Evolutionary conservation across 140 eudicot genomes (phyloP).

Genomic region (Erigeron philadelphicus): DNA sequence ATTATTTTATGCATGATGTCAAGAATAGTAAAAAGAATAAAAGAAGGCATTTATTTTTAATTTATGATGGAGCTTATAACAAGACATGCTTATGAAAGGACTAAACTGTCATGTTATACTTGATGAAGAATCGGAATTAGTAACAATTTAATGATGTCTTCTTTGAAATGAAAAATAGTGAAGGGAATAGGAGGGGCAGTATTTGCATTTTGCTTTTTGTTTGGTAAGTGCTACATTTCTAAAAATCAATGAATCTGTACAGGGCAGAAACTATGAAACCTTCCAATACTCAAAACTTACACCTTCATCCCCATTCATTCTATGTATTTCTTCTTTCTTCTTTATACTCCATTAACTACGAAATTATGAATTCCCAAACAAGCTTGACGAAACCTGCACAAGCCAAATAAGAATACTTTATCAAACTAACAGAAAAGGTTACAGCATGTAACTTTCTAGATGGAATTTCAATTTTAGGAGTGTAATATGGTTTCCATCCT

Average conservation of each 20-base stretch:
- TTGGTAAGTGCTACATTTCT: conserved; percentile 18
- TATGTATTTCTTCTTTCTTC: background rate
- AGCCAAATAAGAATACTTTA: conserved; percentile 4
- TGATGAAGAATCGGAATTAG: conserved; percentile 14
- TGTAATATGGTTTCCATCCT: background rate
- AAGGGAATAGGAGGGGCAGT: background rate
- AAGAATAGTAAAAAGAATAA: background rate
- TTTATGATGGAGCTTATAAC: background rate
- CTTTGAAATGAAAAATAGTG: conserved; percentile 18
- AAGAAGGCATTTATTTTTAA: background rate
- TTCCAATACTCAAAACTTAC: conserved; percentile 27
- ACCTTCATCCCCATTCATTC: conserved; percentile 6
- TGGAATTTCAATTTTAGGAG: background rate
- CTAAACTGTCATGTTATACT: conserved; percentile 10
- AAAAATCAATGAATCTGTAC: conserved; percentile 39
- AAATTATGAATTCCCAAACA: conserved; percentile 27
- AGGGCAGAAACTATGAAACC: conserved; percentile 17
- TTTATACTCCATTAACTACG: conserved; percentile 4
- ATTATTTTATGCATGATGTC: background rate
- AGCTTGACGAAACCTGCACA: conserved; percentile 36
- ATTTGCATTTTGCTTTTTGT: conserved; percentile 5
- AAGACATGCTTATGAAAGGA: conserved; percentile 13
- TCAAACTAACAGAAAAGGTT: background rate
- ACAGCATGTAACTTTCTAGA: background rate
- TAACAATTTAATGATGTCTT: conserved; percentile 11